Evolutionary conservation across 2,329 filamentous ascomycete genomes (phyloP).

Genomic region (Aspergillus aculeatus): DNA sequence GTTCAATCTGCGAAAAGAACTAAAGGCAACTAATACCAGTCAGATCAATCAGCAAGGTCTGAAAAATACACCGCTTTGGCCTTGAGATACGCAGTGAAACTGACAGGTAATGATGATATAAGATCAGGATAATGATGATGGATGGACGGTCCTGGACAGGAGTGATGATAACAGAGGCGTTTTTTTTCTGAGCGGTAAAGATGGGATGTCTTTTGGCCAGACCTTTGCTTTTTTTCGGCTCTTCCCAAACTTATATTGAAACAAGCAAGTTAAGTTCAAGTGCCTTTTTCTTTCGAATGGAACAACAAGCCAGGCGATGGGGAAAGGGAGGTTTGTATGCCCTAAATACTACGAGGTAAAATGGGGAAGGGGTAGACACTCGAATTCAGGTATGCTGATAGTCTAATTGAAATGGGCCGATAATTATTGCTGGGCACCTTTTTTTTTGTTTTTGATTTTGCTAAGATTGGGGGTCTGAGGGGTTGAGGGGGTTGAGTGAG

Average conservation of each 20-base stretch:
- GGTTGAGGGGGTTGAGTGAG: conserved; percentile 1
- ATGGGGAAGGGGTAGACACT: conserved; percentile 19
- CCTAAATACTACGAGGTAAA: conserved; percentile 20
- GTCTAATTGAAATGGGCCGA: conserved; percentile 19
- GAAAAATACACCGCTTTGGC: conserved; percentile 10
- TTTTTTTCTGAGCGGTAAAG: neutral
- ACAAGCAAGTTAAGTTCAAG: neutral
- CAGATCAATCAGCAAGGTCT: conserved; percentile 4
- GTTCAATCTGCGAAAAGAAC: neutral
- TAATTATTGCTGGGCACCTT: conserved; percentile 13
- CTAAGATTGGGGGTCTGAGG: conserved; percentile 5
- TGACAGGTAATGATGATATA: conserved; percentile 22
- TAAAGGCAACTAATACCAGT: neutral
- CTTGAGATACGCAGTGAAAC: conserved; percentile 7
- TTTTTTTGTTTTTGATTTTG: neutral
- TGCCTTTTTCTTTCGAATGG: neutral
- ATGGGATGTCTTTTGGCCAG: neutral
- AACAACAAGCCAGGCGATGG: conserved; percentile 5
- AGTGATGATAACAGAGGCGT: conserved; percentile 15
- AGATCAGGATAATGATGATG: conserved; percentile 13
- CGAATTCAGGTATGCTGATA: conserved; percentile 14
- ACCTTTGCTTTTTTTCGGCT: neutral
- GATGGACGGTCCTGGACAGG: neutral
- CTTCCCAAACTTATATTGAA: neutral
- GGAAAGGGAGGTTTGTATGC: conserved; percentile 9